Base-by-base conservation (phyloP, 768 basidiomycete genomes). In the Pulveroboletus sp. region DNA sequence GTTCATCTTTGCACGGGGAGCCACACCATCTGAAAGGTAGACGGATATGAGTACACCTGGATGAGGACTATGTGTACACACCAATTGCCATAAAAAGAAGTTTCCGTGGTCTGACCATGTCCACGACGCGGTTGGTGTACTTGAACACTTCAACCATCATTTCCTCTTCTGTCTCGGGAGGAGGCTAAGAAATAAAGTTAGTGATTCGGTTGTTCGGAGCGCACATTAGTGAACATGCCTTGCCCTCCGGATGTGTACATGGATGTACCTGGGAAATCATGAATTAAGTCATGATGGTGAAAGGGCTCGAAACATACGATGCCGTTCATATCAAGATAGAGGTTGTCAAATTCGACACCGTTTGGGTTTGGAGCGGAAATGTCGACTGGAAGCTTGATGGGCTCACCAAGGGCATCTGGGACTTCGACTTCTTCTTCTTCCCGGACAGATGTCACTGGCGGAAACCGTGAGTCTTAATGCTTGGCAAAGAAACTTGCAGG, bases 261-360 rank as follows among this genome's bases (percentile, higher is more conserved):
- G 96, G 96, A 70, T 99, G 96, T 10, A 99, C 89, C 89, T 92
- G 44, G 24, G 28, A 46, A 1, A 39, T 11, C 6, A 9, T 54
- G 24, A 39, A 32, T 39, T 6, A 43, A 26, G 43, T 46, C 10
- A 42, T 33, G n/a, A 43, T 7, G 33, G 37, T 10, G 14, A 18
- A 39, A 31, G 8, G 13, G 26, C 5, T 26, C 9, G 18, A 13
- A 18, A 56, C 86, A 57, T 57, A 92, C 96, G 67, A 98, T 98
- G 57, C 92, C 96, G 68, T 99, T 99, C 96, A 99, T 98, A 66
- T 99, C 95, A 38, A 99, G 77, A 68, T 99, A 99, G 40, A 99
- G 74, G 67, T 91, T 93, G 73, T 99, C 96, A 58, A 94, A 92
- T 72, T 99, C 96, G 50, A 77, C 75, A 24, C 87, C 92, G 66